Percentiles rank a stretch among this genome's conserved stretches.
Evolutionary conservation across 2,329 filamentous ascomycete species (phyloP).

Genomic region (Dactylellina cionopaga): DNA sequence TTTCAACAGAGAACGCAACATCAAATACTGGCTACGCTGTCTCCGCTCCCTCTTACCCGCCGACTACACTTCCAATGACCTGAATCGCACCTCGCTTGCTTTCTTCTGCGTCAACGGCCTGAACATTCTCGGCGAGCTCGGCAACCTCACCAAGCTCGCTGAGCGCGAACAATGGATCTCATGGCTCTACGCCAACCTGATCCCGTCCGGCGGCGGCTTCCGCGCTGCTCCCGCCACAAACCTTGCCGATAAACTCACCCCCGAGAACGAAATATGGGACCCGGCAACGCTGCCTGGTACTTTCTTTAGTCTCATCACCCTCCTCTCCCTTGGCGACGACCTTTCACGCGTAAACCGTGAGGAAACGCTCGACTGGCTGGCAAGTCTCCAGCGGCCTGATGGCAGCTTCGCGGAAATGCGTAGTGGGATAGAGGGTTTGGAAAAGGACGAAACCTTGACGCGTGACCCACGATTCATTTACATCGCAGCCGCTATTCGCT

Average conservation of each 20-base stretch:
- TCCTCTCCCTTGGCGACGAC: slow-evolving; percentile 70
- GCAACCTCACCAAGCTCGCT: slow-evolving; percentile 65
- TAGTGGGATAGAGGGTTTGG: slow-evolving; percentile 65
- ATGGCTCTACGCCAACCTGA: slow-evolving; percentile 89
- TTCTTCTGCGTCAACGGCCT: slow-evolving; percentile 89
- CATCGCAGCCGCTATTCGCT: slow-evolving; percentile 81
- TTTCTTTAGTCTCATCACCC: slow-evolving; percentile 82
- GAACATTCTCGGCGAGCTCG: slow-evolving; percentile 77
- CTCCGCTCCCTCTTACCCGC: slow-evolving; percentile 81
- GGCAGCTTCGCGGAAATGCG: slow-evolving; percentile 85
- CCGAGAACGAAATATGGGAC: slow-evolving; percentile 64
- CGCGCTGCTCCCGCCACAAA: slow-evolving; percentile 80
- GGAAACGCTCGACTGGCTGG: slow-evolving; percentile 78
- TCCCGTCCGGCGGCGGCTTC: slow-evolving; percentile 82
- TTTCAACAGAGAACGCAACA: slow-evolving; percentile 74
- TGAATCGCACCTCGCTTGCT: slow-evolving; percentile 86
- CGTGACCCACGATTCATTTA: slow-evolving; percentile 89
- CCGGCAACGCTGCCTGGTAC: slow-evolving; percentile 87
- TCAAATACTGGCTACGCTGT: slow-evolving; percentile 93
- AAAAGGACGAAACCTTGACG: slow-evolving; percentile 75
- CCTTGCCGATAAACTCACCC: slow-evolving; percentile 64
- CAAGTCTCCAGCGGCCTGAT: slow-evolving; percentile 78
- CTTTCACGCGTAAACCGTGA: slow-evolving; percentile 73
- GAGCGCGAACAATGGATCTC: slow-evolving; percentile 70
- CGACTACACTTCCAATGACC: slow-evolving; percentile 87